Evolutionary conservation across 2,329 filamentous ascomycete species (phyloP).

Genomic region (Botryosphaeria agaves): DNA sequence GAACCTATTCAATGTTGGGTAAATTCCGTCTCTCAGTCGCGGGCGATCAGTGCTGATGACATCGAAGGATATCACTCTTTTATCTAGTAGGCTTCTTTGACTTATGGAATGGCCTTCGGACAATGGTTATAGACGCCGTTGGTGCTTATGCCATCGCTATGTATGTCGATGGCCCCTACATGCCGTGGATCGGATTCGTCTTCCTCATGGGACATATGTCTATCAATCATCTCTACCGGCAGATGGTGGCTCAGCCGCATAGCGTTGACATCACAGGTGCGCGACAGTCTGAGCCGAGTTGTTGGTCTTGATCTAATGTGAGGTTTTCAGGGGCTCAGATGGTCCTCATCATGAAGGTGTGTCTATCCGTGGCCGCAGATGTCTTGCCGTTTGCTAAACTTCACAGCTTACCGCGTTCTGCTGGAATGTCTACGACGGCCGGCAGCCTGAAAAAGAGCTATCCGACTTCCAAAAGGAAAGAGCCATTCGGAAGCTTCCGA

Average conservation of each 20-base stretch:
- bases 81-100: conserved; percentile 89
- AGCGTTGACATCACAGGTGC: conserved; percentile 66
- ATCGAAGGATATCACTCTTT: conserved; percentile 56
- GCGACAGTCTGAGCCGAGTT: conserved; percentile 1
- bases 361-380: conserved; percentile 1
- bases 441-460: conserved; percentile 60
- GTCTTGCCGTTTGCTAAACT: conserved; percentile 3
- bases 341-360: conserved; percentile 85
- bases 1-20: conserved; percentile 75
- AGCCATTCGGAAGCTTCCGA: conserved; percentile 57
- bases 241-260: conserved; percentile 48
- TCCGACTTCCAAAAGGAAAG: conserved; percentile 75
- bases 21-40: conserved; percentile 7
- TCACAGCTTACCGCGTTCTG: conserved; percentile 64
- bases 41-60: conserved; percentile 5
- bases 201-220: conserved; percentile 96
- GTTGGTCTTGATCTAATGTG: background rate
- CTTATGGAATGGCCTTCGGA: conserved; percentile 70
- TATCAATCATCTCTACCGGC: conserved; percentile 69
- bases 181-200: conserved; percentile 93
- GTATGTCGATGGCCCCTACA: conserved; percentile 71
- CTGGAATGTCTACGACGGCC: conserved; percentile 94
- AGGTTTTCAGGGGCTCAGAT: conserved; percentile 54
- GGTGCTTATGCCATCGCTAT: conserved; percentile 72
- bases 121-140: conserved; percentile 60